Evolutionary conservation across 331 rosid genomes (phyloP).

Genomic region (Ulmus americana): DNA sequence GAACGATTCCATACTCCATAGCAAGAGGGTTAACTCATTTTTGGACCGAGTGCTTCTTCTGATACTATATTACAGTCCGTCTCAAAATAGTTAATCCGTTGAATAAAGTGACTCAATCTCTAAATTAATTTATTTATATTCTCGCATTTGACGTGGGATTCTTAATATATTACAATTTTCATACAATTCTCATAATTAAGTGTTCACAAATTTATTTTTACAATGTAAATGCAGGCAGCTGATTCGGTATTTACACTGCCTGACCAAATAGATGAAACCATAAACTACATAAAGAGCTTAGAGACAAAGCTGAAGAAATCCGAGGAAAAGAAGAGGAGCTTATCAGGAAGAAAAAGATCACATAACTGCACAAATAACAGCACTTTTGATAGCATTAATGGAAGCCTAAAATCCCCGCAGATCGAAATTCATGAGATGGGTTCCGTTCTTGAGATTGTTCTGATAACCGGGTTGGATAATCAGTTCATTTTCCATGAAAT

Average conservation of each 20-base stretch:
- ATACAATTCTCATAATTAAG: too few species aligned
- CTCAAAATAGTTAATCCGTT: too few species aligned
- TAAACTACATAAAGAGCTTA: conserved; percentile 39
- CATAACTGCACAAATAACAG: background rate
- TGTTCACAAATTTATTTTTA: too few species aligned
- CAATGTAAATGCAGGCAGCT: conserved; percentile 26
- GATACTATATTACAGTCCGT: too few species aligned
- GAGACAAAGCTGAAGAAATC: conserved; percentile 39
- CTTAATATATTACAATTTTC: too few species aligned
- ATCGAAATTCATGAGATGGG: conserved; percentile 48
- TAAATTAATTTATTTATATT: too few species aligned
- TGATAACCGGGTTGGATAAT: conserved; percentile 35
- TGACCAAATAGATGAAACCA: conserved; percentile 65
- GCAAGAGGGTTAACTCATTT: too few species aligned
- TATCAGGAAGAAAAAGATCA: conserved; percentile 32
- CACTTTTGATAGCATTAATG: background rate
- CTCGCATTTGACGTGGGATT: too few species aligned
- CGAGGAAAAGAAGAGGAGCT: conserved; percentile 39
- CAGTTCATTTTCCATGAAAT: conserved; percentile 45
- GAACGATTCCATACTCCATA: too few species aligned
- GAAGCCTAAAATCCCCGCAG: conserved; percentile 29
- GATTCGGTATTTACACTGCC: conserved; percentile 25
- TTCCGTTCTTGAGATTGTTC: conserved; percentile 39
- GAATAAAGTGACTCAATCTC: too few species aligned
- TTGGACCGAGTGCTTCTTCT: too few species aligned